Evolutionary conservation across 768 basidiomycete species (phyloP).

Genomic region (Lactarius akahatsu): DNA sequence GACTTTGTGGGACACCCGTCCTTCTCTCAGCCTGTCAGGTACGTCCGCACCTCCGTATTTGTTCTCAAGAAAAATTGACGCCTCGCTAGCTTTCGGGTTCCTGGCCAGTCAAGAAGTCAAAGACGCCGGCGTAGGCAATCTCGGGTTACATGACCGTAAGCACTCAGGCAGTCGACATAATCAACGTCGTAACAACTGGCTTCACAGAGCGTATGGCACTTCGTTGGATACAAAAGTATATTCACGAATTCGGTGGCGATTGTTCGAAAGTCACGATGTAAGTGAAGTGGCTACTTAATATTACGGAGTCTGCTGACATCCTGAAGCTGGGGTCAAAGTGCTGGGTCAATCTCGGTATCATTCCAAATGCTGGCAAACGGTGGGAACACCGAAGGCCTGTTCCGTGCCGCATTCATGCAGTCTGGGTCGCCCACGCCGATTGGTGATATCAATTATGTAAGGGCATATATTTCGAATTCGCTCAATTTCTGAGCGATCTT

Average conservation of each 20-base stretch:
- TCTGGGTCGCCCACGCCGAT: conserved; percentile 40
- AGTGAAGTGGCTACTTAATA: conserved; percentile 27
- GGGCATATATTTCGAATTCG: conserved; percentile 35
- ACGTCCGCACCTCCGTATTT: background rate
- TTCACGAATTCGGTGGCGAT: conserved; percentile 62
- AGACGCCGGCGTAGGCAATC: conserved; percentile 54
- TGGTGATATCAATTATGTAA: conserved; percentile 34
- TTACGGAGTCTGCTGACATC: background rate
- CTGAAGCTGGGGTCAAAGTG: conserved; percentile 48
- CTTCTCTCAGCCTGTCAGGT: conserved; percentile 16
- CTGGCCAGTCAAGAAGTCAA: conserved; percentile 51
- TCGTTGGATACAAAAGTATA: conserved; percentile 66
- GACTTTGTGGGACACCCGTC: background rate
- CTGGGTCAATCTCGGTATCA: conserved; percentile 49
- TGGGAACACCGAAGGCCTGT: conserved; percentile 40
- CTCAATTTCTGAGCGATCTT: background rate
- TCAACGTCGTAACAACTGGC: background rate
- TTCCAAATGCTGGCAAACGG: conserved; percentile 45
- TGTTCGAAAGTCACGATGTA: conserved; percentile 57
- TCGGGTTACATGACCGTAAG: conserved; percentile 63
- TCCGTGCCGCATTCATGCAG: conserved; percentile 46
- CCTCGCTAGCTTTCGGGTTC: conserved; percentile 47
- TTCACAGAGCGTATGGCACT: conserved; percentile 53
- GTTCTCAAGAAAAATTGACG: too few species aligned
- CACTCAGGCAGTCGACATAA: conserved; percentile 4